These are phyloP conservation scores for Apiospora hydei DNA, from an alignment of 2,329 filamentous ascomycete species.

Conservation along the genomic window DNA sequence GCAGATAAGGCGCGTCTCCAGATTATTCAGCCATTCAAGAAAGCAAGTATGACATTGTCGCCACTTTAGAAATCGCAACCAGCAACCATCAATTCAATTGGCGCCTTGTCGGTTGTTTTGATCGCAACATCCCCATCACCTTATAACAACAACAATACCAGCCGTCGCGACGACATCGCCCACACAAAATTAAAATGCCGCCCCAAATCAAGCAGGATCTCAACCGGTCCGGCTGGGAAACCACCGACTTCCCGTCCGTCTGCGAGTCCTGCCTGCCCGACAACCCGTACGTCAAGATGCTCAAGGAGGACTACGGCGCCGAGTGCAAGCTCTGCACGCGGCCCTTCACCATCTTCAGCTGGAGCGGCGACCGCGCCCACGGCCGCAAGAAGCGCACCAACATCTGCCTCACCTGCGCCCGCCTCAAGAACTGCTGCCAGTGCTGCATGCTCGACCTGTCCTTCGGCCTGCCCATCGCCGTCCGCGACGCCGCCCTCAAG, in stretches of 20 bases:
- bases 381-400: constrained; percentile 92
- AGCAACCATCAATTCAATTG: constrained; percentile 4
- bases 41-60: constrained; percentile 14
- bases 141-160: not conserved
- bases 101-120: not conserved
- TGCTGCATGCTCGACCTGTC: constrained; percentile 98
- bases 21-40: constrained; percentile 5
- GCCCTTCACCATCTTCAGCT: constrained; percentile 94
- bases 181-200: constrained; percentile 62
- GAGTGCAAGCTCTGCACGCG: constrained; percentile 90
- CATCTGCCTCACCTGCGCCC: constrained; percentile 95
- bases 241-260: constrained; percentile 86
- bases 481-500: constrained; percentile 95
- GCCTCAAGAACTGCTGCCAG: constrained; percentile 98
- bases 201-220: constrained; percentile 96
- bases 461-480: constrained; percentile 92
- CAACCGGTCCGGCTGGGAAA: constrained; percentile 95
- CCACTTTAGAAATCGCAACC: constrained; percentile 19
- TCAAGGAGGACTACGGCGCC: constrained; percentile 94
- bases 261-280: constrained; percentile 94
- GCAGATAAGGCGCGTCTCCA: not conserved
- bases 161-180: not conserved
- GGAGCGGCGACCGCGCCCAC: constrained; percentile 88
- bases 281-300: constrained; percentile 98
- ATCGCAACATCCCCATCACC: not conserved